Evolutionary conservation across 2,329 filamentous ascomycete species (phyloP), one percentile per base, ranked within the genome.

Genomic region (Claviceps paspali): DNA sequence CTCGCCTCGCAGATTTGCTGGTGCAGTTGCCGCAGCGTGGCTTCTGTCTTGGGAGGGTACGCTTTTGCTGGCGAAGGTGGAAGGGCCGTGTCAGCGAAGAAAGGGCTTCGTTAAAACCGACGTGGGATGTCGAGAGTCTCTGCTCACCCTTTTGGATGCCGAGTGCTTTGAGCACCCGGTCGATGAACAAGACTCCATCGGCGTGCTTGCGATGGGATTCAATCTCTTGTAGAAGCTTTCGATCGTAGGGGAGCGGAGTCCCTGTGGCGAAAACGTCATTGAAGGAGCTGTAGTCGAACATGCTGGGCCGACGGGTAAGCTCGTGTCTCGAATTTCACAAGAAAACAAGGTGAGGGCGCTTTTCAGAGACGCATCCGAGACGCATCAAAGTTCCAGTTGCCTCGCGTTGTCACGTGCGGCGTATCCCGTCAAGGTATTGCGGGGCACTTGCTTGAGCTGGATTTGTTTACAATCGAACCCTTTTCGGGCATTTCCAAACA

Each of bases 141-240:
- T 27, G 15, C 28, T 28, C 57, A 84, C 83, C 72, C 58, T 80
- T 76, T 47, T 68, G 67, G 40, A 91, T 71, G 21, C 79, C 75
- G 21, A 88, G 62, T 0, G 79, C 68, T 38, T 70, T 73, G 42
- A 91, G 62, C 29, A 92, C 73, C 38, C 80, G 75, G 55, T 92
- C 84, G 51, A 88, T 79, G 57, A 91, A 92, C 40, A 88, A 70
- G 40, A 70, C 64, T 46, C 80, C 79, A 42, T 78, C 74, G 15
- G 86, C 65, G 34, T 61, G 68, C 50, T 77, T 80, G 47, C 82
- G 77, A 51, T 73, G 73, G 22, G 66, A 61, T 41, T 79, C 67
- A 38, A 86, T 82, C 33, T 75, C 68, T 33, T 77, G 68, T 38
- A 75, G 61, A 23, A 68, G 56, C 42, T 69, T 67, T 40, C 73